Base-by-base conservation (phyloP, 768 basidiomycete genomes). In the Agrocybe praecox region DNA sequence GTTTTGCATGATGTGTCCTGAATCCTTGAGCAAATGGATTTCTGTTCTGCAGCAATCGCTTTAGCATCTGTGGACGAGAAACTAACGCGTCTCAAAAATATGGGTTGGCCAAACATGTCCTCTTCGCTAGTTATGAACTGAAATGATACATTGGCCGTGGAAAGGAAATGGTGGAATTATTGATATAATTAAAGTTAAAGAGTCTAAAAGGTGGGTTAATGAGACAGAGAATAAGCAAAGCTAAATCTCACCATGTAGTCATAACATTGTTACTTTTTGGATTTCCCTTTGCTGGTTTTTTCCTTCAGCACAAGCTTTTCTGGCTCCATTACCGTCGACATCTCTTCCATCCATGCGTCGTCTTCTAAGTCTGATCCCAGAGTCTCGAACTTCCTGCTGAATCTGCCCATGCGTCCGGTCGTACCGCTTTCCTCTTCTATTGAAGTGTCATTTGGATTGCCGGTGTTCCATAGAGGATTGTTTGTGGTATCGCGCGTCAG, bases 401-500 rank as follows among this genome's bases (percentile, higher is more conserved):
- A 96, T 65, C 92, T 79, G 11, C 92, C 91, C 66, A 96, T 73
- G 11, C 94, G 78, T 7, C 94, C 94, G 1, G 86, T 83, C 47
- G 84, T 82, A 49, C 84, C 85, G 59, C 76, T 84, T 66, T 91
- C 90, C 58, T 90, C 90, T 61, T 86, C 86, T 46, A 87, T 68
- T 1, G 76, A 76, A 26, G 75, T 70, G 42, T 80, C 85, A 56
- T 76, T 76, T 22, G 80, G 74, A 57, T 79, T 74, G 2, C 83
- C 82, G 2, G 89, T 84, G 66, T 92, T 90, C 89, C 90, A 97
- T 6, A 93, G 72, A 1, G 94, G 91, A 65, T 94, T 88, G 69
- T 94, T 97, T 15, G 90, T 92, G 49, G 91, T 87, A 65, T 96
- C 94, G 42, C 94, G 86, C 18, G 94, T 91, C 46, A 96, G 78